Evolutionary conservation across 306 rosid genomes (phyloP), one percentile per base, ranked within the genome.

Genomic region (Malus orientalis): DNA sequence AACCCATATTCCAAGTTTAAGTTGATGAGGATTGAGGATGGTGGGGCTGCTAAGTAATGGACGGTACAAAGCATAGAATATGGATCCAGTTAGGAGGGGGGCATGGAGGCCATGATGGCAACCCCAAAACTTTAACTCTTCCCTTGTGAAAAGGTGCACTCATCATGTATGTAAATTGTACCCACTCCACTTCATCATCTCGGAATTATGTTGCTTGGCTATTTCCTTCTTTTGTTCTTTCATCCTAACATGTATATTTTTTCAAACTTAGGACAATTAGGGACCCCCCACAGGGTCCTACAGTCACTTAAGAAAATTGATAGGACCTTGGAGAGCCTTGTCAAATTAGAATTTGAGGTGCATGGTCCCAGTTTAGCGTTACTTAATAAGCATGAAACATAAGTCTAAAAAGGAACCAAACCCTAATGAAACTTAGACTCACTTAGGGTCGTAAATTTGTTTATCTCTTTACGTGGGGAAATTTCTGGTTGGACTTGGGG

Each of bases 81-180:
- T 86, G 86, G 85, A 89, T 86, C 80, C 53, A 79, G 79, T 76
- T 83, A 78, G 85, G 40, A 81, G 78, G 77, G 78, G 70, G 84
- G 38, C 70, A 80, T 70, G 84, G 82, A 87, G 86, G 84, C 86
- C 87, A 86, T 85, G 85, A 81, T 84, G 79, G 74, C 60, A 44
- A 86, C 87, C 91, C 95, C 72, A 88, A 15, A 51, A 87, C 86
- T 91, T 85, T 88, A 38, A 38, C 42, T 38, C 88, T 81, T 89
- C 77, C 82, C 94, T 89, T 78, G 89, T 78, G 88, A 84, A 89
- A 89, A 82, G 84, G 89, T 85, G 81, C 90, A 86, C 90, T 87
- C 84, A 85, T 89, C 74, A 81, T 77, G 83, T 77, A 80, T 25
- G 33, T 27, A 27, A 59, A 29, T 67, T 70, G 58, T 44, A 67